Percentiles rank a stretch among this genome's conserved stretches.
Evolutionary conservation across 768 basidiomycete species (phyloP).

Genomic region (Chalciporus pseudorubinellus): DNA sequence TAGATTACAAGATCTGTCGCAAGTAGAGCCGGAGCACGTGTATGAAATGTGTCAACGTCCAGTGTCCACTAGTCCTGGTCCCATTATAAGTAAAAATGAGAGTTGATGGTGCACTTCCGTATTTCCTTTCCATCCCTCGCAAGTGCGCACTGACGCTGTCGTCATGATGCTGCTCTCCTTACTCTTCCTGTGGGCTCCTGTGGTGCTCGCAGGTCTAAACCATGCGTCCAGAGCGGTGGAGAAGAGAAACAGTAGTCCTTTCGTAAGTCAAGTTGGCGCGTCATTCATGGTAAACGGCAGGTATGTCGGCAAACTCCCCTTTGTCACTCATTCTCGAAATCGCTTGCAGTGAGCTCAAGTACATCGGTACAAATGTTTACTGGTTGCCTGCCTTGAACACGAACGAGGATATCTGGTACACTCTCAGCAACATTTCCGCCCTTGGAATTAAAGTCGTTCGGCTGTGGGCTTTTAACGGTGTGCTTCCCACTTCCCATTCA

Average conservation of each 20-base stretch:
- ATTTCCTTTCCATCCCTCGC: background rate
- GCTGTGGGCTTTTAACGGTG: constrained; percentile 73
- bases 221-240: constrained; percentile 32
- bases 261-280: constrained; percentile 44
- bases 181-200: constrained; percentile 27
- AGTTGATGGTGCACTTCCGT: background rate
- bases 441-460: constrained; percentile 58
- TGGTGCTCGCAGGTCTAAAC: constrained; percentile 30
- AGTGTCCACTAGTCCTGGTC: background rate
- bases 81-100: constrained; percentile 22
- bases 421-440: constrained; percentile 56
- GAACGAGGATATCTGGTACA: constrained; percentile 53
- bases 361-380: constrained; percentile 61
- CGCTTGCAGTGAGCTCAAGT: constrained; percentile 38
- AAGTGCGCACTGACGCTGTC: constrained; percentile 14
- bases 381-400: constrained; percentile 60
- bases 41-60: background rate
- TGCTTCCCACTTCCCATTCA: background rate
- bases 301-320: constrained; percentile 19
- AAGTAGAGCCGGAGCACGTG: constrained; percentile 15
- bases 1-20: background rate
- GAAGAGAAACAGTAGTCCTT: constrained; percentile 35
- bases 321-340: constrained; percentile 12
- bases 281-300: constrained; percentile 56
- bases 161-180: constrained; percentile 38